Conservation (phyloP, 495 filamentous ascomycete genomes). For the Lophiotrema nucula region DNA sequence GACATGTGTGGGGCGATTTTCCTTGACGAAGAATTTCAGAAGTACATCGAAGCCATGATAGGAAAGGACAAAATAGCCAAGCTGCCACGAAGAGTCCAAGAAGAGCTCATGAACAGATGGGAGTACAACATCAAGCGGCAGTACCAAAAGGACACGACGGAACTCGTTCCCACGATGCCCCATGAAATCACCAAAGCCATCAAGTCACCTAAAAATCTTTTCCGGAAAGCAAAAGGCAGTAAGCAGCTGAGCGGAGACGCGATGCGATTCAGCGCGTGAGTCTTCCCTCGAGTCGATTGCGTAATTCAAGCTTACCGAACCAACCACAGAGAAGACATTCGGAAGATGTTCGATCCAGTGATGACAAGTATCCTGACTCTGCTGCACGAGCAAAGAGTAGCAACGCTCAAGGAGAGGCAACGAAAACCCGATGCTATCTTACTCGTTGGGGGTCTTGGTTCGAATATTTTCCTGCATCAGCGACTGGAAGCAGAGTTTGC, state of each 20-base stretch:
- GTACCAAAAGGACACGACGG: background rate
- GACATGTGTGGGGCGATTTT: constrained; percentile 14
- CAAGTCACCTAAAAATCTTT: background rate
- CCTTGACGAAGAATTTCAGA: constrained; percentile 10
- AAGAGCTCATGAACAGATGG: constrained; percentile 6
- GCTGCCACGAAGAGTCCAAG: background rate
- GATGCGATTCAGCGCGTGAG: background rate
- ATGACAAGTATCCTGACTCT: constrained; percentile 3
- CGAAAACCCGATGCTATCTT: constrained; percentile 17
- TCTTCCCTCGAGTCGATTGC: background rate
- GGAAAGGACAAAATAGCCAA: constrained; percentile 3
- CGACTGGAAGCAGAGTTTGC: constrained; percentile 8
- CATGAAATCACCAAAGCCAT: constrained; percentile 8
- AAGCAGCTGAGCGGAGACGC: background rate
- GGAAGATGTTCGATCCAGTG: constrained; percentile 11
- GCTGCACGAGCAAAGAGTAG: background rate
- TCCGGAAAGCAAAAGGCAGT: background rate
- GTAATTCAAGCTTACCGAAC: background rate
- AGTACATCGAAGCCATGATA: constrained; percentile 4
- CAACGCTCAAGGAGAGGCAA: background rate
- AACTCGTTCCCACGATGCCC: background rate
- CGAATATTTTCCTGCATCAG: constrained; percentile 18
- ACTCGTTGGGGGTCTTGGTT: constrained; percentile 25
- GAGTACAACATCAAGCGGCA: constrained; percentile 11
- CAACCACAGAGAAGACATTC: constrained; percentile 3